phyloP scores from a whole-genome alignment of 345 rosid species.

The Aurinia saxatilis region DNA sequence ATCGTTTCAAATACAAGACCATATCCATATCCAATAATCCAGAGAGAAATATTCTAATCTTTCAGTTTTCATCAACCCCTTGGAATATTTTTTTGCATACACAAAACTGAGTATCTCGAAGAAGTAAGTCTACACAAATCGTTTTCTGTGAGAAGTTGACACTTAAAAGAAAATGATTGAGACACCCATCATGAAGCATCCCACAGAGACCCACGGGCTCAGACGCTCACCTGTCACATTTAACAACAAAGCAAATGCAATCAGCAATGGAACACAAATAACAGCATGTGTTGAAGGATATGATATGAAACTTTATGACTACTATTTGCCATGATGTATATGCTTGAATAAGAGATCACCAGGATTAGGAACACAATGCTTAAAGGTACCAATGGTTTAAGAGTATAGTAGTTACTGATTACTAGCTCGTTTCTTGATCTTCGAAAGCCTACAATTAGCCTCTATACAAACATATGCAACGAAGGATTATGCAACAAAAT shows the following conservation, averaged over 20 bases:
- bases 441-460: neutral
- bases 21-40: constrained; percentile 10
- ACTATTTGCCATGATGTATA: neutral
- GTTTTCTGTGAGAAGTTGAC: neutral
- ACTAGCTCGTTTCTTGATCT: neutral
- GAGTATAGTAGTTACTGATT: neutral
- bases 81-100: neutral
- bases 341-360: neutral
- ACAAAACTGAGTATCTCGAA: constrained; percentile 7
- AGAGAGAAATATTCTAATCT: neutral
- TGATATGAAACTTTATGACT: neutral
- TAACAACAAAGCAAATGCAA: neutral
- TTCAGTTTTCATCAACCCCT: neutral
- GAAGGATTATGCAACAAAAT: neutral
- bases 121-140: constrained; percentile 11
- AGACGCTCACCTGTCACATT: constrained; percentile 69
- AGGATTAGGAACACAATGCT: neutral
- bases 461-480: neutral
- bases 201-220: constrained; percentile 91
- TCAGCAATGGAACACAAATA: neutral
- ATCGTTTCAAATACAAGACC: constrained; percentile 7
- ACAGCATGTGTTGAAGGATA: neutral
- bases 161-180: constrained; percentile 76
- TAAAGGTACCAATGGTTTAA: neutral
- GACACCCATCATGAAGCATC: constrained; percentile 89